Conservation (phyloP, 1,284 basidiomycete genomes). For the Trichosporon asahii region DNA sequence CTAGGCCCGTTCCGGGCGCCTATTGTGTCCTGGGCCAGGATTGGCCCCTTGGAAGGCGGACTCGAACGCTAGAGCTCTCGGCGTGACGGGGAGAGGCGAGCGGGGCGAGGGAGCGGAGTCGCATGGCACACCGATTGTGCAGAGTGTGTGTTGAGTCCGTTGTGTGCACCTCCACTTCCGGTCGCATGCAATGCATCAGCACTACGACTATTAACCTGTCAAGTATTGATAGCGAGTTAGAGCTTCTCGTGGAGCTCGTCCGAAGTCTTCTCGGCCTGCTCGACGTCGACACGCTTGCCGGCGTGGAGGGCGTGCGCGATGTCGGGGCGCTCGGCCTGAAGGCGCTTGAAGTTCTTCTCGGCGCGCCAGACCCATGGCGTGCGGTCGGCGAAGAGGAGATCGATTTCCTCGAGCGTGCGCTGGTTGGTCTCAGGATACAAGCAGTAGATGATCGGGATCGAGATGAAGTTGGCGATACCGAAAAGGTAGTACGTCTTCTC, state of each 20-base stretch:
- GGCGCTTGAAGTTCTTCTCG: constrained; percentile 27
- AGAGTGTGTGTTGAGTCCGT: not conserved
- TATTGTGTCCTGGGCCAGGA: no score
- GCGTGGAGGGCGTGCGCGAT: constrained; percentile 18
- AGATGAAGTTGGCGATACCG: constrained; percentile 20
- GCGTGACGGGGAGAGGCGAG: no score
- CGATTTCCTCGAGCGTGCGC: constrained; percentile 37
- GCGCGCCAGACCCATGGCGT: constrained; percentile 31
- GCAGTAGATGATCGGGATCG: constrained; percentile 36
- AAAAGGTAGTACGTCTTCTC: constrained; percentile 34
- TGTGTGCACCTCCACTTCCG: not conserved
- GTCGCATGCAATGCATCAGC: not conserved
- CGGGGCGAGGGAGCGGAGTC: no score
- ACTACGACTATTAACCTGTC: not conserved
- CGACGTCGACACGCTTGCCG: not conserved
- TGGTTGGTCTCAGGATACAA: constrained; percentile 37
- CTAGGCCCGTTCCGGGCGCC: no score
- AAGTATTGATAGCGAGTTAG: not conserved
- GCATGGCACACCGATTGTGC: no score
- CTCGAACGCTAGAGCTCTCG: no score
- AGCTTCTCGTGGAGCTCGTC: not conserved
- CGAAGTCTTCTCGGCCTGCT: not conserved
- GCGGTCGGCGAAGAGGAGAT: constrained; percentile 21
- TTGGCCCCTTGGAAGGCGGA: no score
- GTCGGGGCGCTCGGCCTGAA: constrained; percentile 27